Percentiles rank a stretch among this genome's conserved stretches.
These are phyloP conservation scores for Ganoderma lingzhi DNA, from an alignment of 1,284 basidiomycete species.

Conservation along the genomic window DNA sequence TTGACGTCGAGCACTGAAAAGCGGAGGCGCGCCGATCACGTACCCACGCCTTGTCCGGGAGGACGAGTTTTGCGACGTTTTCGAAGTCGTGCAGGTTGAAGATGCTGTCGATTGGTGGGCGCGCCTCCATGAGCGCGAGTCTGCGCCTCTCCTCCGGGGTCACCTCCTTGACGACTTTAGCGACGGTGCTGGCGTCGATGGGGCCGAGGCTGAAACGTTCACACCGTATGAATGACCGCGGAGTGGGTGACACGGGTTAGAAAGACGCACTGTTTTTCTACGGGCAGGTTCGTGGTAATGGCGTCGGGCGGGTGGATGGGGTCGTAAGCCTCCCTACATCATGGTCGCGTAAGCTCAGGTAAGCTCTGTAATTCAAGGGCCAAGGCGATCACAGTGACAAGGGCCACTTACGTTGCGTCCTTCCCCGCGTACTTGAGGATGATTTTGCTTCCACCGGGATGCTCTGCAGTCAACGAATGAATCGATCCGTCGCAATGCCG, in stretches of 20 bases:
- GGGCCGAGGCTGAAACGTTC: slow-evolving; percentile 50
- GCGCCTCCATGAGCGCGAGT: slow-evolving; percentile 47
- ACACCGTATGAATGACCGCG: slow-evolving; percentile 4
- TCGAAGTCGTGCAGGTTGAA: slow-evolving; percentile 81
- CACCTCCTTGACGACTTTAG: slow-evolving; percentile 52
- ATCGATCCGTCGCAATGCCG: background rate
- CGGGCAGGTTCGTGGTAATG: slow-evolving; percentile 66
- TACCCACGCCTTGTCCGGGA: slow-evolving; percentile 57
- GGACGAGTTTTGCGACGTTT: slow-evolving; percentile 59
- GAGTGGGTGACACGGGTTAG: background rate
- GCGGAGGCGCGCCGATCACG: slow-evolving; percentile 10
- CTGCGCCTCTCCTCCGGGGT: slow-evolving; percentile 53
- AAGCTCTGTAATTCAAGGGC: background rate
- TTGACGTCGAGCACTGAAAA: background rate
- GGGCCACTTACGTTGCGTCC: slow-evolving; percentile 66
- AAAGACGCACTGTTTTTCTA: slow-evolving; percentile 50
- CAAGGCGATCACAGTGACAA: background rate
- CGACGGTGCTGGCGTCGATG: slow-evolving; percentile 56
- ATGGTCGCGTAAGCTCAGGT: background rate
- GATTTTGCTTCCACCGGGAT: slow-evolving; percentile 64
- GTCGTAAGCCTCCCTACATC: slow-evolving; percentile 59
- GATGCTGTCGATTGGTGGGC: slow-evolving; percentile 65
- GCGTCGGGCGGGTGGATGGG: slow-evolving; percentile 72
- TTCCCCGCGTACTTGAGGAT: slow-evolving; percentile 78
- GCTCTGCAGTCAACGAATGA: slow-evolving; percentile 43